Percentiles rank a stretch among this genome's conserved stretches.
These are phyloP conservation scores for Strobilomyces echinocephalus DNA, from an alignment of 768 basidiomycete species.

Conservation along the genomic window DNA sequence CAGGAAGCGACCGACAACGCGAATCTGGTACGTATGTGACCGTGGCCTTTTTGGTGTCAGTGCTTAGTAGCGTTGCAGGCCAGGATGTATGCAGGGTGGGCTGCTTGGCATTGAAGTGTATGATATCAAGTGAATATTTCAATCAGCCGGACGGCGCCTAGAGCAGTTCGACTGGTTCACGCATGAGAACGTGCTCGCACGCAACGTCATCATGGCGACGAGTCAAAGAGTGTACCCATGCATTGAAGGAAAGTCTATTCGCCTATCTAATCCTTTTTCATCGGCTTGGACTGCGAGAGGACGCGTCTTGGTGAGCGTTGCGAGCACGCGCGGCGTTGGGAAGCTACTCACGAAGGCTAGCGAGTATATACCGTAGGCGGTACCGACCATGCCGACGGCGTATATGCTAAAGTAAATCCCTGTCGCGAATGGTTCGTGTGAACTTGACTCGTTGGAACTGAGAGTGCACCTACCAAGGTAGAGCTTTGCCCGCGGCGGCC, in stretches of 20 bases:
- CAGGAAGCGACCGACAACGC: conserved; percentile 73
- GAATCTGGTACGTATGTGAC: conserved; percentile 60
- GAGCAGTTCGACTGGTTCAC: not conserved
- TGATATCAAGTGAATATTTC: not conserved
- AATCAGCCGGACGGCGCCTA: not conserved
- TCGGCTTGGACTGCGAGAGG: conserved; percentile 26
- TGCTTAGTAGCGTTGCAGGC: conserved; percentile 41
- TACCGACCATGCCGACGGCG: conserved; percentile 49
- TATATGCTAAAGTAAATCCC: conserved; percentile 54
- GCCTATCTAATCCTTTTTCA: conserved; percentile 20
- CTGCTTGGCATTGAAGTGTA: conserved; percentile 59
- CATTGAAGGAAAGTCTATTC: conserved; percentile 20
- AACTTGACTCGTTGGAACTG: not conserved
- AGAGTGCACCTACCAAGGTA: conserved; percentile 50
- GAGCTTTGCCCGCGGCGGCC: conserved; percentile 55
- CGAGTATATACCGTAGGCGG: conserved; percentile 45
- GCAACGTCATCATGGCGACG: not conserved
- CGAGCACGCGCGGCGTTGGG: not conserved
- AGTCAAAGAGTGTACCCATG: conserved; percentile 8
- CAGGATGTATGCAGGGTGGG: conserved; percentile 92
- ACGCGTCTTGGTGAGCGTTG: not conserved
- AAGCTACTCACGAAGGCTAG: conserved; percentile 40
- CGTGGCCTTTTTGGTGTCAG: not conserved
- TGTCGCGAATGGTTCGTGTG: conserved; percentile 23
- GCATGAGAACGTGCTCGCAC: not conserved